Conservation (phyloP, 2,329 filamentous ascomycete species). For the Ophiocordyceps camponoti-rufipedis region DNA sequence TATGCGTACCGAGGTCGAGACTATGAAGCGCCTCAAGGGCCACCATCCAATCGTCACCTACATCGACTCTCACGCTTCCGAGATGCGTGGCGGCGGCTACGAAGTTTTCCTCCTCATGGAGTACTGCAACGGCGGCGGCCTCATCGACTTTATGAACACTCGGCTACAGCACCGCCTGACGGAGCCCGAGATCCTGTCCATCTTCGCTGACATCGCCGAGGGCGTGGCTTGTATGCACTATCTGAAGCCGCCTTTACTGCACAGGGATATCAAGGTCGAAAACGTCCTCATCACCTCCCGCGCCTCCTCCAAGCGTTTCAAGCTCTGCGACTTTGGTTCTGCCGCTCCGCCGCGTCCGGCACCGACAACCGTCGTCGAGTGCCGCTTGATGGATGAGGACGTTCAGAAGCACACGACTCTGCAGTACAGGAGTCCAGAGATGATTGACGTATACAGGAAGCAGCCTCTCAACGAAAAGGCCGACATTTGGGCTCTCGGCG, state of each 20-base stretch:
- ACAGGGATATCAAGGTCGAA: constrained; percentile 93
- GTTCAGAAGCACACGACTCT: constrained; percentile 93
- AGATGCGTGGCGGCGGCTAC: constrained; percentile 81
- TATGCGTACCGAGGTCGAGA: constrained; percentile 98
- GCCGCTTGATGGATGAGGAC: constrained; percentile 85
- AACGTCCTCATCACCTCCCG: constrained; percentile 76
- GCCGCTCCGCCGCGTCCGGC: constrained; percentile 69
- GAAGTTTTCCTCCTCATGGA: constrained; percentile 99
- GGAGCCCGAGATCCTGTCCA: constrained; percentile 91
- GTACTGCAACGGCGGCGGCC: constrained; percentile 79
- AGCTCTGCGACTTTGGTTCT: constrained; percentile 95
- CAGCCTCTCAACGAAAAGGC: constrained; percentile 97
- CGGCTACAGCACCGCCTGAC: constrained; percentile 88
- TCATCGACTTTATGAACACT: constrained; percentile 99
- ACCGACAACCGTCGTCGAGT: constrained; percentile 73
- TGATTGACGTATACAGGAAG: constrained; percentile 95
- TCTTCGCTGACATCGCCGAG: constrained; percentile 90
- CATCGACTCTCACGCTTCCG: constrained; percentile 93
- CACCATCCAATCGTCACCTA: constrained; percentile 94
- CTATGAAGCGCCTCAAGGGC: constrained; percentile 98
- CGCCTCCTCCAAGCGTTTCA: constrained; percentile 58
- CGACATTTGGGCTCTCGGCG: constrained; percentile 93
- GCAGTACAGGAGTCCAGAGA: constrained; percentile 94
- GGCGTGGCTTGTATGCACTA: constrained; percentile 99
- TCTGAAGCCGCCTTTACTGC: constrained; percentile 78